A percentile compares a stretch with the other conserved stretches of the same genome.
phyloP scores from a whole-genome alignment of 345 rosid species.

The Aquilaria yunnanensis region DNA sequence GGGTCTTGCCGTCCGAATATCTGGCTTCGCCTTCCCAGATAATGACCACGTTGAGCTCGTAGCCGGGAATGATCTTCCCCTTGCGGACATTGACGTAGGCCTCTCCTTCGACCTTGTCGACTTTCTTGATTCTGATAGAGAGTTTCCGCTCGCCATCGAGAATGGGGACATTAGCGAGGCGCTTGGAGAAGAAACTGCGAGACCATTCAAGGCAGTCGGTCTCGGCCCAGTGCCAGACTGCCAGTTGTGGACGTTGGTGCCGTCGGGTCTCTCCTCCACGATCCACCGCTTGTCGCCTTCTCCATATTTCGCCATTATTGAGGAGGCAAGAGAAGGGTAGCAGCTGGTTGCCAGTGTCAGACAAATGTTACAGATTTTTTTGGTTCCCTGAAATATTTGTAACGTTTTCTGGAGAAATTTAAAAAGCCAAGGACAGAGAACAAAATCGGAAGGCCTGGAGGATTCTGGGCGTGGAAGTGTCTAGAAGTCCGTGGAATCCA shows the following conservation, averaged over 20 bases:
- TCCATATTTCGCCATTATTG: constrained; percentile 79
- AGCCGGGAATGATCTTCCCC: constrained; percentile 90
- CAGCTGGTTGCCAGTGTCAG: background rate
- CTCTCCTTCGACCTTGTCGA: constrained; percentile 79
- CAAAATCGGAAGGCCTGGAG: background rate
- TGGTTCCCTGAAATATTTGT: background rate
- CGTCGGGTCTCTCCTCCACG: constrained; percentile 95
- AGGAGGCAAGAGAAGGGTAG: background rate
- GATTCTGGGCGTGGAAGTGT: background rate
- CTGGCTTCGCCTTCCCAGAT: constrained; percentile 82
- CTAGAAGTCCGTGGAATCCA: constrained; percentile 5
- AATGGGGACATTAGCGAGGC: constrained; percentile 40
- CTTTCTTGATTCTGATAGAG: constrained; percentile 38
- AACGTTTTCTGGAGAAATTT: background rate
- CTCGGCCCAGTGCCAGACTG: constrained; percentile 92
- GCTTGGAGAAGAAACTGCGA: constrained; percentile 47
- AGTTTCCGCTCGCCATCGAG: constrained; percentile 69
- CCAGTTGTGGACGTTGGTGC: constrained; percentile 89
- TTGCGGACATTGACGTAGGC: constrained; percentile 85
- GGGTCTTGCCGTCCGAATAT: constrained; percentile 49
- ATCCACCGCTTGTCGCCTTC: constrained; percentile 99
- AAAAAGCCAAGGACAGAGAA: background rate
- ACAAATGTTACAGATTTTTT: background rate
- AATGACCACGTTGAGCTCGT: constrained; percentile 51
- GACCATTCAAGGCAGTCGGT: constrained; percentile 93